Conservation (phyloP, 805 yeast genomes). For the Ogataea glucozyma region DNA sequence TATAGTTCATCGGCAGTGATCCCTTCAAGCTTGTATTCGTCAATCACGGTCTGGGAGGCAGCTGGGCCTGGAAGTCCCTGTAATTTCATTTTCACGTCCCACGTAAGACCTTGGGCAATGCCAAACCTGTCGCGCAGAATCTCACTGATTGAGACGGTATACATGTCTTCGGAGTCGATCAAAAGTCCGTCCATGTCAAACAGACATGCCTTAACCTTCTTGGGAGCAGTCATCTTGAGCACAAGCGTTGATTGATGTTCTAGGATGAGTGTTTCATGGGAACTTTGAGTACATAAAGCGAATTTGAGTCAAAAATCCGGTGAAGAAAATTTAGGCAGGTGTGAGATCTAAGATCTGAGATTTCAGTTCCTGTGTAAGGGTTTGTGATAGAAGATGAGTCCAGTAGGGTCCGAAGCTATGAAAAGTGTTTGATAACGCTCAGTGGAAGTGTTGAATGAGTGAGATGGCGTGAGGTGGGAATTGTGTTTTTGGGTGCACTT, state of each 20-base stretch:
- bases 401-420: no score
- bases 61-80: constrained; percentile 91
- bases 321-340: no score
- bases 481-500: no score
- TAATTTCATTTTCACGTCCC: constrained; percentile 84
- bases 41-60: constrained; percentile 64
- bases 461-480: no score
- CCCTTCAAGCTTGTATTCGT: constrained; percentile 65
- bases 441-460: not conserved
- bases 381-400: no score
- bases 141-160: constrained; percentile 75
- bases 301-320: no score
- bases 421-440: no score
- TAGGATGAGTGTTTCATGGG: no score
- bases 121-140: constrained; percentile 61
- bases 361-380: no score
- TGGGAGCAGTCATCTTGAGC: constrained; percentile 12
- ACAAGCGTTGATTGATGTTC: no score
- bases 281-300: no score
- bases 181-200: constrained; percentile 93
- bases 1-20: constrained; percentile 64
- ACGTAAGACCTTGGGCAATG: constrained; percentile 66
- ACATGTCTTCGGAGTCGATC: constrained; percentile 88
- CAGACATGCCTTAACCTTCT: constrained; percentile 31
- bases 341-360: no score